These are phyloP conservation scores for Hibiscus trionum DNA, from an alignment of 345 rosid species.

Conservation along the genomic window DNA sequence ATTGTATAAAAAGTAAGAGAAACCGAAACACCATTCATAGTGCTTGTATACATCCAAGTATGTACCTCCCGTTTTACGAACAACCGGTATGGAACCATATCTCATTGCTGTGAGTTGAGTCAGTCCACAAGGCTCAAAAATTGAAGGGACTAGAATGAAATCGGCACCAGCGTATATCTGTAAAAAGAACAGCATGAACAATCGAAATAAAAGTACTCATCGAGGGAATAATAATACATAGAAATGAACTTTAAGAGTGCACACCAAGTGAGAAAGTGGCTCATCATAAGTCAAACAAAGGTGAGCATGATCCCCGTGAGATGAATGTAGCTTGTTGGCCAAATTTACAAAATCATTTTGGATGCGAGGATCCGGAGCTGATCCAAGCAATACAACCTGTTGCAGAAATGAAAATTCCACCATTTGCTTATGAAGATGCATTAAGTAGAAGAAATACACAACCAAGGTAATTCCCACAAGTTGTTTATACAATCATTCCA, in stretches of 20 bases:
- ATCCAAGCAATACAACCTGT: conserved; percentile 87
- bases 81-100: conserved; percentile 85
- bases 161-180: conserved; percentile 93
- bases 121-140: conserved; percentile 95
- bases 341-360: conserved; percentile 85
- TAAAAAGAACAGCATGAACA: conserved; percentile 5
- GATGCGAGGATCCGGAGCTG: conserved; percentile 92
- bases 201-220: background rate
- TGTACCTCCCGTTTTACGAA: conserved; percentile 89
- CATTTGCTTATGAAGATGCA: background rate
- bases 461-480: background rate
- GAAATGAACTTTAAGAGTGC: conserved; percentile 13
- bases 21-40: background rate
- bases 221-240: background rate
- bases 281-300: conserved; percentile 86
- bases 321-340: conserved; percentile 68
- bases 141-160: conserved; percentile 85
- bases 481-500: background rate
- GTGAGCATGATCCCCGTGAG: conserved; percentile 58
- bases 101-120: conserved; percentile 93
- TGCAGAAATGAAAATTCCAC: conserved; percentile 22
- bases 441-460: background rate
- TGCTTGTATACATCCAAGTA: background rate
- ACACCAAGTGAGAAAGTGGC: conserved; percentile 93
- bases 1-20: background rate